Evolutionary conservation across 164 flowering plant genomes (phyloP), one percentile per base, ranked within the genome.

Genomic region (Piper betle): DNA sequence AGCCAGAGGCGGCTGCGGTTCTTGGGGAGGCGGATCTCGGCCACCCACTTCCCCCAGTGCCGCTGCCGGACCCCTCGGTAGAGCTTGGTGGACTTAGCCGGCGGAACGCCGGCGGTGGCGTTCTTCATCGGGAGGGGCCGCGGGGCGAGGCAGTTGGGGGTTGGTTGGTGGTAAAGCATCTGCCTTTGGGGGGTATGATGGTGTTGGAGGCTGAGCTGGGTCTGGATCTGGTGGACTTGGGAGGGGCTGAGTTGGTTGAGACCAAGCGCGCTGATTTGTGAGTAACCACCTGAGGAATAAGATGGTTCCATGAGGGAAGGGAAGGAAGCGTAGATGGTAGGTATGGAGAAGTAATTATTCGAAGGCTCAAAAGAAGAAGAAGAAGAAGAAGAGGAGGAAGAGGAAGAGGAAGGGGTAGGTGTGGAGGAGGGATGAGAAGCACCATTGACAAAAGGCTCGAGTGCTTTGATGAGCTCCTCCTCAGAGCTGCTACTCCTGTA

Each of bases 31-130:
- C 97, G 75, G 71, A 90, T 90, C 81, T 90, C 97, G 0, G 95
- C 97, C 33, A 90, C 97, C 97, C 97, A 90, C 62, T 90, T 91
- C 4, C 96, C 96, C 96, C 96, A 90, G 66, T 90, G 97, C 57
- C 97, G 62, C 66, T 90, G 97, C 68, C 97, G 77, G 13, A 90
- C 97, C 5, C 97, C 97, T 50, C 97, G 71, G 78, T 90, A 90
- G 9, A 87, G 91, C 84, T 90, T 90, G 4, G 80, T 70, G 70
- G 95, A 86, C 59, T 90, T 91, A 4, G 77, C 48, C 1, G 75
- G 71, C 0, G 77, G 56, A 16, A 15, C 8, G 50, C 5, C 50
- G 12, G 50, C 50, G 12, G 87, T 88, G 60, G 69, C 70, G 3
- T 75, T 79, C 78, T 90, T 87, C 92, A 90, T 85, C 15, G 79